phyloP scores from a whole-genome alignment of 768 basidiomycete genomes.

The Hygrocybe coccinea region DNA sequence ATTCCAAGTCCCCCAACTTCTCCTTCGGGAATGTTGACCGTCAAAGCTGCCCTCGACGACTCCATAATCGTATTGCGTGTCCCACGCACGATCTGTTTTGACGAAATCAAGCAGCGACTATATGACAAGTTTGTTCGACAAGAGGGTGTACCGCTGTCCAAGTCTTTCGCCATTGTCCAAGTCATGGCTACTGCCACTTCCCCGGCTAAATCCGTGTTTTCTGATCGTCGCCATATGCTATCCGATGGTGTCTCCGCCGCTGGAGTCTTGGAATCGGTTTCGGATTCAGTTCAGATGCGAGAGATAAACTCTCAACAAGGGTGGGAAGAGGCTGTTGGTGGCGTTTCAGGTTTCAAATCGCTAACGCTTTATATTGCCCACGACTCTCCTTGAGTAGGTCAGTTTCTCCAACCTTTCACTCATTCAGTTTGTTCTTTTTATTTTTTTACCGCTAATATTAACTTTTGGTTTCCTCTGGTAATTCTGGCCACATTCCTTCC shows the following conservation, averaged over 20 bases:
- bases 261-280: no score
- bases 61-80: slow-evolving; percentile 60
- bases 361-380: slow-evolving; percentile 47
- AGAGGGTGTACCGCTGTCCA: slow-evolving; percentile 50
- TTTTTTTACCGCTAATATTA: no score
- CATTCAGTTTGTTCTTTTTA: no score
- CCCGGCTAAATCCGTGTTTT: slow-evolving; percentile 14
- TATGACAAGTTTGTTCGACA: slow-evolving; percentile 64
- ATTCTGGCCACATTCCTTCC: no score
- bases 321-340: slow-evolving; percentile 49
- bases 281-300: slow-evolving; percentile 32
- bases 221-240: slow-evolving; percentile 20
- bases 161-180: slow-evolving; percentile 54
- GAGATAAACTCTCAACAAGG: slow-evolving; percentile 53
- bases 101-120: slow-evolving; percentile 52
- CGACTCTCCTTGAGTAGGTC: no score
- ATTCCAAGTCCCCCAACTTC: neutral
- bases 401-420: no score
- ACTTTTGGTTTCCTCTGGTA: no score
- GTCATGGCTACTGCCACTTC: slow-evolving; percentile 32
- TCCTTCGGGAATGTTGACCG: slow-evolving; percentile 30
- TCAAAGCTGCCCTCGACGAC: slow-evolving; percentile 64
- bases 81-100: slow-evolving; percentile 42
- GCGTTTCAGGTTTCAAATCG: slow-evolving; percentile 42
- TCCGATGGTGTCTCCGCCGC: no score